phyloP scores from a whole-genome alignment of 768 basidiomycete species.

The Neoboletus subvelutipes region DNA sequence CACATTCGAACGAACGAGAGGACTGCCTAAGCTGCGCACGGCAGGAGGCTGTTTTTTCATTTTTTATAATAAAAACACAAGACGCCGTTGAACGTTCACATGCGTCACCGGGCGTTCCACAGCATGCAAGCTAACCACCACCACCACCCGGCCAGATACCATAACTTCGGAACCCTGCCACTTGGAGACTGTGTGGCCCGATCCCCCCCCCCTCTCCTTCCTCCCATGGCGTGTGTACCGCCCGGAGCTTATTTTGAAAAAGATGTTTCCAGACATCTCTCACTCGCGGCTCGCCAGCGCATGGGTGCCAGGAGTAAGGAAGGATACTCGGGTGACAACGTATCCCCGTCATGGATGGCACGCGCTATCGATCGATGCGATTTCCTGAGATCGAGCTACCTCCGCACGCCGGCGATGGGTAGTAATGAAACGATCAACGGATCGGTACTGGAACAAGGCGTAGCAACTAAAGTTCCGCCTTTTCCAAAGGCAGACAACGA shows the following conservation, averaged over 20 bases:
- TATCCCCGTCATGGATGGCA: constrained; percentile 10
- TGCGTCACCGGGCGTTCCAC: not conserved
- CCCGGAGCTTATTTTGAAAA: constrained; percentile 1
- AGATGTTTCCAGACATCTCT: not conserved
- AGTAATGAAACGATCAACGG: constrained; percentile 14
- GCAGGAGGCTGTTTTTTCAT: constrained; percentile 3
- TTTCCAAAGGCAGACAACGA: constrained; percentile 7
- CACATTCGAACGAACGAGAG: not conserved
- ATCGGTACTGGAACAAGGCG: constrained; percentile 8
- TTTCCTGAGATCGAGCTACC: constrained; percentile 16
- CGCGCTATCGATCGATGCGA: constrained; percentile 22
- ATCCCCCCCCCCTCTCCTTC: not conserved
- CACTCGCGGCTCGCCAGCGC: not conserved
- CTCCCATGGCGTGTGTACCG: constrained; percentile 11
- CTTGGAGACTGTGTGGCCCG: not conserved
- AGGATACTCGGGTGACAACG: not conserved
- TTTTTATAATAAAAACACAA: not conserved
- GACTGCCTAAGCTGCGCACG: not conserved
- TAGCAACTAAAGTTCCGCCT: constrained; percentile 7
- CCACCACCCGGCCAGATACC: not conserved
- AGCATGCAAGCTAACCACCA: constrained; percentile 2
- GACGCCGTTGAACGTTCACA: constrained; percentile 2
- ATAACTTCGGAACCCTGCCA: constrained; percentile 2
- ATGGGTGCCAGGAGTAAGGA: not conserved
- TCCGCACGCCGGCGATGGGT: constrained; percentile 22